Evolutionary conservation across 371 early-diverging fungal species (phyloP).

Genomic region (Mortierella sp.): DNA sequence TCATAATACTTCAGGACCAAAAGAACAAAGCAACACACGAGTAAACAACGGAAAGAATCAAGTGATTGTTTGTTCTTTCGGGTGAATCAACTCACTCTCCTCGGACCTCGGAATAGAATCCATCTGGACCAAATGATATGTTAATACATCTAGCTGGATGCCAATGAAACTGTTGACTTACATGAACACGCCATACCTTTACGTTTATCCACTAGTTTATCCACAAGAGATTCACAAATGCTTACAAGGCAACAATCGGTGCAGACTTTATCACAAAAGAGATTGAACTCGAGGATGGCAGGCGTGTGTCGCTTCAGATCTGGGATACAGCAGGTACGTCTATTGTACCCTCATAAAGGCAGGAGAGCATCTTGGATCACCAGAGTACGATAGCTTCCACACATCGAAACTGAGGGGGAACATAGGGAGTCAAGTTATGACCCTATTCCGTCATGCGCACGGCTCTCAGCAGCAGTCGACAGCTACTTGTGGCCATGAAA

Average conservation of each 20-base stretch:
- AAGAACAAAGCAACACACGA: neutral
- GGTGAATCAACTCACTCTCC: too few species aligned
- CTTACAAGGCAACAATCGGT: constrained; percentile 99
- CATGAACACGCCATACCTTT: neutral
- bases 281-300: constrained; percentile 80
- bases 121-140: too few species aligned
- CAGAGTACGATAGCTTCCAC: too few species aligned
- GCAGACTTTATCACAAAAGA: constrained; percentile 98
- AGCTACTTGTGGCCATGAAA: neutral
- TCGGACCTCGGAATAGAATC: neutral
- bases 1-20: neutral
- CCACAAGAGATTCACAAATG: constrained; percentile 91
- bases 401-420: too few species aligned
- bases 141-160: too few species aligned
- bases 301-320: constrained; percentile 74
- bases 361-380: neutral
- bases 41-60: neutral
- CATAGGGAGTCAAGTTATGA: neutral
- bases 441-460: neutral
- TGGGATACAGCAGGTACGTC: constrained; percentile 82
- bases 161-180: neutral
- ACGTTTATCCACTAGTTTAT: constrained; percentile 78
- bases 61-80: neutral
- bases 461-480: neutral
- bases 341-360: neutral